Percentiles rank a stretch among this genome's conserved stretches.
These are phyloP conservation scores for Colletotrichum cereale DNA, from an alignment of 2,329 filamentous ascomycete species.

Conservation along the genomic window DNA sequence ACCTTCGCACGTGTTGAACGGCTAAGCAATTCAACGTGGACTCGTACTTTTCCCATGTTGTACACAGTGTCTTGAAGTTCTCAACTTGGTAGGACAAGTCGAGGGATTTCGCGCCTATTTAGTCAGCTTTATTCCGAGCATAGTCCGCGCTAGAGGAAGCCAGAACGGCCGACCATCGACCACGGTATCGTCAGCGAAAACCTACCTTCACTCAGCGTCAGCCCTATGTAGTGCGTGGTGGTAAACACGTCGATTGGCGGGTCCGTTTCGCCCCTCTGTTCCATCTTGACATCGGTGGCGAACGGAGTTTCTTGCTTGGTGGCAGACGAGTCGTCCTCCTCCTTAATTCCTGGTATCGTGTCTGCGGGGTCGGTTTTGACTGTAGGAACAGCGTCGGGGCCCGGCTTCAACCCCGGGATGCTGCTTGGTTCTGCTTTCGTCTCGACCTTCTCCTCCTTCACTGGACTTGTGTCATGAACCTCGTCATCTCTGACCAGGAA, in stretches of 20 bases:
- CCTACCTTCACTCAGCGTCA: constrained; percentile 82
- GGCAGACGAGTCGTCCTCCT: constrained; percentile 36
- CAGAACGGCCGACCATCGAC: constrained; percentile 35
- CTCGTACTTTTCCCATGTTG: constrained; percentile 80
- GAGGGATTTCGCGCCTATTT: constrained; percentile 74
- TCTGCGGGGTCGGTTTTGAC: constrained; percentile 29
- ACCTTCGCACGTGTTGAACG: constrained; percentile 90
- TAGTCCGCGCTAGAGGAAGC: background rate
- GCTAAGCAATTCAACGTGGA: constrained; percentile 81
- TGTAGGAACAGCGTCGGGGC: constrained; percentile 45
- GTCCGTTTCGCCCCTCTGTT: background rate
- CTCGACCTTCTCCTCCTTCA: constrained; percentile 32
- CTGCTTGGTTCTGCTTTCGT: constrained; percentile 32
- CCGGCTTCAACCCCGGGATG: constrained; percentile 45
- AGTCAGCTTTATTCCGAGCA: constrained; percentile 47
- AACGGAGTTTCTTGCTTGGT: background rate
- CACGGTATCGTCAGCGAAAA: constrained; percentile 37
- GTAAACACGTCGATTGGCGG: constrained; percentile 74
- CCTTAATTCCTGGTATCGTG: constrained; percentile 33
- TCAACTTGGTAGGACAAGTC: constrained; percentile 86
- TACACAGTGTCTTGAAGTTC: constrained; percentile 88
- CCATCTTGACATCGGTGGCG: background rate
- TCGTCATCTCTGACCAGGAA: constrained; percentile 57
- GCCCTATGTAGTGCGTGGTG: constrained; percentile 93
- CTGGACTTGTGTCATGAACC: constrained; percentile 40